Evolutionary conservation across 176 grass and related monocot species (phyloP).

Genomic region (Otatea glauca): DNA sequence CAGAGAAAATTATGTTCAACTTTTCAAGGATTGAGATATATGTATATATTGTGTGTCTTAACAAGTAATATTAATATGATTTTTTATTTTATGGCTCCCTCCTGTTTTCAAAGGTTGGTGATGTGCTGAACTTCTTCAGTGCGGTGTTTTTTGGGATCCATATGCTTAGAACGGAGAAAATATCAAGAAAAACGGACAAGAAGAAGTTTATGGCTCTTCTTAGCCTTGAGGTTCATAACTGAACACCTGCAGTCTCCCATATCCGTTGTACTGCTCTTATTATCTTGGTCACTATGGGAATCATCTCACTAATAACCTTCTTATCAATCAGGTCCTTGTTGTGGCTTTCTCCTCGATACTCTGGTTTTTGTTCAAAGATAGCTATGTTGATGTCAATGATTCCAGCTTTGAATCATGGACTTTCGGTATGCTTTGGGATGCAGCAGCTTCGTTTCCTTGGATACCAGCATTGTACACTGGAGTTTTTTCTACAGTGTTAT

Average conservation of each 20-base stretch:
- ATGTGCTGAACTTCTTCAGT: conserved; percentile 79
- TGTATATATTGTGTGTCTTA: not conserved
- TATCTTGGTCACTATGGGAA: conserved; percentile 1
- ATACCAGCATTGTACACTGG: conserved; percentile 90
- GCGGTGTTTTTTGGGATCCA: conserved; percentile 89
- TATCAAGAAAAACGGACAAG: conserved; percentile 80
- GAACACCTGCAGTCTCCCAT: not conserved
- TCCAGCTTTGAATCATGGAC: conserved; percentile 58
- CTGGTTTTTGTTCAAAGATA: conserved; percentile 80
- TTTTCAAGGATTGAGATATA: conserved; percentile 15
- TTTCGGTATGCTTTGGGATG: conserved; percentile 66
- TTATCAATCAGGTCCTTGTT: conserved; percentile 66
- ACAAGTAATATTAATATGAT: not conserved
- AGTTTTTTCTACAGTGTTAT: conserved; percentile 80
- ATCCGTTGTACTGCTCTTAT: not conserved
- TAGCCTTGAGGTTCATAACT: conserved; percentile 67
- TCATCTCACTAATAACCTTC: conserved; percentile 41
- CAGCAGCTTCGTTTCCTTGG: conserved; percentile 79
- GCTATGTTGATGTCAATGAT: conserved; percentile 45
- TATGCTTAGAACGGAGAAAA: conserved; percentile 88
- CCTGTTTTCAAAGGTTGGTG: conserved; percentile 61
- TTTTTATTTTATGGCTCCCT: not conserved
- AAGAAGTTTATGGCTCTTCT: conserved; percentile 79
- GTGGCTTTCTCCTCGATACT: conserved; percentile 76
- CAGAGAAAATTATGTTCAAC: not conserved